A percentile compares a stretch with the other conserved stretches of the same genome.
phyloP scores from a whole-genome alignment of 768 basidiomycete species.

The Flagelloscypha sp. region DNA sequence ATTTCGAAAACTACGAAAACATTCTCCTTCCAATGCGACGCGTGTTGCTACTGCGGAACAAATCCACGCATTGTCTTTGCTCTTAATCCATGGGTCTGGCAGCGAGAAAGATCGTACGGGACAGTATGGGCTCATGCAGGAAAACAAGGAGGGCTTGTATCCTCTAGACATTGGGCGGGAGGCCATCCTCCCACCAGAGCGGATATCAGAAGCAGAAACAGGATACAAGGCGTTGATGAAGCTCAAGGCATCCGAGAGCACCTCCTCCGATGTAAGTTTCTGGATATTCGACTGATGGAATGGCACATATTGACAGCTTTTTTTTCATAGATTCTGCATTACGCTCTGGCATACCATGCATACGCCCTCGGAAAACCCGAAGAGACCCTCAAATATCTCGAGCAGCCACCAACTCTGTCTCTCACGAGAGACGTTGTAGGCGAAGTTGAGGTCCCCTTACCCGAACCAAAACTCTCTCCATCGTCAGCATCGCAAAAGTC shows the following conservation, averaged over 20 bases:
- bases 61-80: constrained; percentile 54
- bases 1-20: constrained; percentile 81
- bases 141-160: constrained; percentile 31
- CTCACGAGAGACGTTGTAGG: too few relatives aligned
- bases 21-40: constrained; percentile 54
- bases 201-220: constrained; percentile 45
- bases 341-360: constrained; percentile 71
- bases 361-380: constrained; percentile 64
- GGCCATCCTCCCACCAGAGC: constrained; percentile 45
- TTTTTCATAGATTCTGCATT: constrained; percentile 46
- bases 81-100: constrained; percentile 31
- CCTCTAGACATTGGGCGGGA: constrained; percentile 46
- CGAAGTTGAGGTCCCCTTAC: too few relatives aligned
- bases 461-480: too few relatives aligned
- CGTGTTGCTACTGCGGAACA: constrained; percentile 60
- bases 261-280: constrained; percentile 51
- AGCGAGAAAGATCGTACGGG: constrained; percentile 48
- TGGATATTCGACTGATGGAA: constrained; percentile 3
- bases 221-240: constrained; percentile 49
- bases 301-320: constrained; percentile 9
- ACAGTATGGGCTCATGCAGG: too few relatives aligned
- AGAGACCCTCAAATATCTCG: constrained; percentile 56
- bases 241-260: constrained; percentile 40
- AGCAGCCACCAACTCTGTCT: too few relatives aligned
- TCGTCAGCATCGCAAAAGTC: too few relatives aligned